These are phyloP conservation scores for Prinsepia uniflora DNA, from an alignment of 306 rosid species.

Conservation along the genomic window DNA sequence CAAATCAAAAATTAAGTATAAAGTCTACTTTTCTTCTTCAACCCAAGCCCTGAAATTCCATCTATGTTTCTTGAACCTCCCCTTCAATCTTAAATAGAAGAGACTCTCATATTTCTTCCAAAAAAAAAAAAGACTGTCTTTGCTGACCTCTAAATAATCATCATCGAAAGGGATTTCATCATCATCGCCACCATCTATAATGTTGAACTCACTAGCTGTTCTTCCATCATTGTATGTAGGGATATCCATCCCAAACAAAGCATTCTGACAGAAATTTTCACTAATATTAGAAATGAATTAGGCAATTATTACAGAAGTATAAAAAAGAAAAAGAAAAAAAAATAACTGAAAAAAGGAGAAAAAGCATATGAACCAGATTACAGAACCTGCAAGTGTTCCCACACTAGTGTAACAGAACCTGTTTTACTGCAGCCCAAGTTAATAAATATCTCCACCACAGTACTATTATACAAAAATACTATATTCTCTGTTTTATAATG, in stretches of 20 bases:
- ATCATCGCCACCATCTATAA: conserved; percentile 33
- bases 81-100: neutral
- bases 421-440: neutral
- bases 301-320: neutral
- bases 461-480: neutral
- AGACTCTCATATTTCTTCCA: neutral
- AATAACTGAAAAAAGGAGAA: neutral
- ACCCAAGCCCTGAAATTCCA: neutral
- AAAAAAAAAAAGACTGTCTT: conserved; percentile 19
- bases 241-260: conserved; percentile 79
- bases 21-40: neutral
- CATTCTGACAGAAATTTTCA: conserved; percentile 51
- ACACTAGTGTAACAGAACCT: neutral
- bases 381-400: neutral
- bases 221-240: conserved; percentile 59
- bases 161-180: conserved; percentile 55
- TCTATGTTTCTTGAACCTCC: neutral
- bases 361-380: conserved; percentile 1
- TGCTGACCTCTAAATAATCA: conserved; percentile 62
- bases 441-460: neutral
- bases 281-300: conserved; percentile 20
- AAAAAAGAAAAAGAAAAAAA: conserved; percentile 11
- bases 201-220: conserved; percentile 36
- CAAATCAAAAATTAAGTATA: neutral
- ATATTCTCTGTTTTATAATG: neutral